Conservation (phyloP, 2,329 filamentous ascomycete genomes). For the Exophiala alcalophila region DNA sequence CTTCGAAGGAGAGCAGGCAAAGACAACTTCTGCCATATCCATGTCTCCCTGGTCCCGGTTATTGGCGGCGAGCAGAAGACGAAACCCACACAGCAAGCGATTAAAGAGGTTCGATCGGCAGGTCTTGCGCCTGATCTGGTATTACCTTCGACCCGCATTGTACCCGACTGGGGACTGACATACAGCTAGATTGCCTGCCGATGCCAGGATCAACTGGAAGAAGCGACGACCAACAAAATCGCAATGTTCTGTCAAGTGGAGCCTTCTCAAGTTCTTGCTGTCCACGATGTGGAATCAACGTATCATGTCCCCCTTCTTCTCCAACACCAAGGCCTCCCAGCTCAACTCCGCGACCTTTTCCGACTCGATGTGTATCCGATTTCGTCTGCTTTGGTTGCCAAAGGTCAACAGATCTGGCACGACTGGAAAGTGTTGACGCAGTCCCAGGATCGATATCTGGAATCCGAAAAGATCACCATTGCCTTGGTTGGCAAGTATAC, state of each 20-base stretch:
- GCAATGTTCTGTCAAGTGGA: conserved; percentile 87
- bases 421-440: conserved; percentile 73
- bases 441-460: conserved; percentile 63
- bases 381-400: conserved; percentile 53
- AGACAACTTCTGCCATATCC: conserved; percentile 82
- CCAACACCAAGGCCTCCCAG: conserved; percentile 72
- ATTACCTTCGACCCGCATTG: conserved; percentile 32
- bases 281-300: conserved; percentile 82
- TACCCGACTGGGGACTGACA: conserved; percentile 17
- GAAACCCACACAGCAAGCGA: conserved; percentile 91
- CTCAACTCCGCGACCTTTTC: conserved; percentile 63
- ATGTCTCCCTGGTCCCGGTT: conserved; percentile 83
- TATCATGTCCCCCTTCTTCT: conserved; percentile 96
- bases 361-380: conserved; percentile 59
- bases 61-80: conserved; percentile 82
- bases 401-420: conserved; percentile 70
- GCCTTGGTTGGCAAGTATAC: conserved; percentile 92
- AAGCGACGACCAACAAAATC: conserved; percentile 77
- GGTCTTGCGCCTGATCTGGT: conserved; percentile 71
- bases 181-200: conserved; percentile 76
- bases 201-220: conserved; percentile 73
- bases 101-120: conserved; percentile 77
- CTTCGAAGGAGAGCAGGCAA: conserved; percentile 68
- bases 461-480: conserved; percentile 65
- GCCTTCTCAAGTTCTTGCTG: conserved; percentile 76